Conservation (phyloP, 805 yeast species). For the Metschnikowia bowlesiae region DNA sequence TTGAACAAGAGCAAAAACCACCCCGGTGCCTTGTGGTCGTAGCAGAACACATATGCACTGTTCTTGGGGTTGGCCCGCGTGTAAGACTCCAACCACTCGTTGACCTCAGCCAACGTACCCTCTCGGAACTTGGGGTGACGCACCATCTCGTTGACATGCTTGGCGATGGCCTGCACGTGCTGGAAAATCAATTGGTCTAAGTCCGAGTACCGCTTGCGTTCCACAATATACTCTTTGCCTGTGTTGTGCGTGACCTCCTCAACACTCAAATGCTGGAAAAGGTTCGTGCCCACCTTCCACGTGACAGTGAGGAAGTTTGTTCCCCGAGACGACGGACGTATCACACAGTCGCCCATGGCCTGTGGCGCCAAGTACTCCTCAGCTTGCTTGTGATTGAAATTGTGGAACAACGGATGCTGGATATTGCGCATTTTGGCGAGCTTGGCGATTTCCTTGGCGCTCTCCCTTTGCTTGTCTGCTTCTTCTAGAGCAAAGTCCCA, state of each 20-base stretch:
- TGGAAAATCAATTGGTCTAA: constrained; percentile 88
- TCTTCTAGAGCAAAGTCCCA: constrained; percentile 82
- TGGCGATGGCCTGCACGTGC: constrained; percentile 79
- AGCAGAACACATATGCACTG: constrained; percentile 86
- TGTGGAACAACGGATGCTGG: constrained; percentile 87
- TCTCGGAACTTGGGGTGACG: constrained; percentile 83
- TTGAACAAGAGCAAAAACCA: constrained; percentile 86
- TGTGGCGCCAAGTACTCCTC: constrained; percentile 88
- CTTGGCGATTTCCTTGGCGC: constrained; percentile 58
- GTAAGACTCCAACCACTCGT: constrained; percentile 82
- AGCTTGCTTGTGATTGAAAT: constrained; percentile 81
- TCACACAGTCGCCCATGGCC: constrained; percentile 86
- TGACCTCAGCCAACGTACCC: constrained; percentile 75
- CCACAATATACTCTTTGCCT: constrained; percentile 61
- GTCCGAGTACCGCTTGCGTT: constrained; percentile 69
- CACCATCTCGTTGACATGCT: constrained; percentile 77
- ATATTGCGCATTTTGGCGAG: constrained; percentile 70
- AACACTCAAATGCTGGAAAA: constrained; percentile 89
- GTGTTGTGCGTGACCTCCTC: constrained; percentile 67
- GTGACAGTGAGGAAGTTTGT: constrained; percentile 84
- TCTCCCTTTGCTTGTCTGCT: constrained; percentile 55
- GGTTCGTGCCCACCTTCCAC: constrained; percentile 90
- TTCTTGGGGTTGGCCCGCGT: constrained; percentile 87
- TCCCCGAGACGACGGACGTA: constrained; percentile 92
- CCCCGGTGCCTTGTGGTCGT: constrained; percentile 90